Evolutionary conservation across 352 stramenopile species (phyloP).

Genomic region (Phytopythium montanum): DNA sequence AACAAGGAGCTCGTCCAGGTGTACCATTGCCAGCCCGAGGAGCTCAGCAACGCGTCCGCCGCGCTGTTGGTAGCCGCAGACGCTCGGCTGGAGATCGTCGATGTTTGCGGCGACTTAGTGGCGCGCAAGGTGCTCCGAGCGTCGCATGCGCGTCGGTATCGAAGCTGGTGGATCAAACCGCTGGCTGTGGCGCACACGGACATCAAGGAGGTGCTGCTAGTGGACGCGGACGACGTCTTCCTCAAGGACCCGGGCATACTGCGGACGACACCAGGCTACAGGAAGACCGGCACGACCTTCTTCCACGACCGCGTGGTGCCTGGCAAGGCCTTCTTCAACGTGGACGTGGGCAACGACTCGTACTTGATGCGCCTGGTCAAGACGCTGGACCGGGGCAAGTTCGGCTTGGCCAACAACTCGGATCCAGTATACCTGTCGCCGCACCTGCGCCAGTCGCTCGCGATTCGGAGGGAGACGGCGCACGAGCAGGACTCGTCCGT

Average conservation of each 20-base stretch:
- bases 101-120: conserved; percentile 40
- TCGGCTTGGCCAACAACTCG: too few relatives aligned
- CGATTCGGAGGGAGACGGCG: conserved; percentile 28
- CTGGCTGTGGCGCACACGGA: conserved; percentile 49
- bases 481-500: conserved; percentile 62
- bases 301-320: conserved; percentile 22
- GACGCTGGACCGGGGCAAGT: conserved; percentile 37
- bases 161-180: conserved; percentile 68
- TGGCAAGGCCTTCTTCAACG: conserved; percentile 51
- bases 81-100: conserved; percentile 36
- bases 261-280: conserved; percentile 34
- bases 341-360: conserved; percentile 20
- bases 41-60: conserved; percentile 23
- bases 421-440: conserved; percentile 17
- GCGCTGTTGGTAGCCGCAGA: conserved; percentile 20
- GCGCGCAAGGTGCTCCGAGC: conserved; percentile 24
- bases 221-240: conserved; percentile 55
- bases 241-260: conserved; percentile 39
- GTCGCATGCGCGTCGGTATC: too few relatives aligned
- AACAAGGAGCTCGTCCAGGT: conserved; percentile 19
- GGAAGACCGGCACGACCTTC: conserved; percentile 45
- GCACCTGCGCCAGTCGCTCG: conserved; percentile 27
- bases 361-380: conserved; percentile 32
- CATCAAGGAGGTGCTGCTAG: conserved; percentile 36
- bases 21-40: conserved; percentile 4